phyloP scores from a whole-genome alignment of 495 filamentous ascomycete genomes.

The Aspergillus sclerotioniger region DNA sequence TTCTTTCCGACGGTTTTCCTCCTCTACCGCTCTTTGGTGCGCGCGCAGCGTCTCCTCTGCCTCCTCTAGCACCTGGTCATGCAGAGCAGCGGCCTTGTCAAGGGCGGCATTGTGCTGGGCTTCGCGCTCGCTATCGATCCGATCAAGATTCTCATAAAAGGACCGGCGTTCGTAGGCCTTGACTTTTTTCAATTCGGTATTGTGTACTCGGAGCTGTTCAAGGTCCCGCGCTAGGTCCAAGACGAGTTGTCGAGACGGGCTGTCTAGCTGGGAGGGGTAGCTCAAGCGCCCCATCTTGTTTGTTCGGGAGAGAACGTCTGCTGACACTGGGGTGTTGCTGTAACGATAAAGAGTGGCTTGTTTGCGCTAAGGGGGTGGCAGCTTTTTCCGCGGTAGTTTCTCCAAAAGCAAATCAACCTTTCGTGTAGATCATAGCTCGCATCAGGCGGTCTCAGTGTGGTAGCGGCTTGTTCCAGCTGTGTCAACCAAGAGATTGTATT shows the following conservation, averaged over 20 bases:
- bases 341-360: not conserved
- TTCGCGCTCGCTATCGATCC: constrained; percentile 40
- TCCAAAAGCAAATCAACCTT: not conserved
- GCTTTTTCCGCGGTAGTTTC: not conserved
- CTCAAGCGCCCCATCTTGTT: constrained; percentile 28
- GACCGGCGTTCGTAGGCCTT: constrained; percentile 44
- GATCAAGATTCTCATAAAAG: constrained; percentile 48
- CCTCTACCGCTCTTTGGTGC: constrained; percentile 37
- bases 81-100: constrained; percentile 57
- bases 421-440: not conserved
- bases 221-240: constrained; percentile 44
- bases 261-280: constrained; percentile 36
- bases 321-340: not conserved
- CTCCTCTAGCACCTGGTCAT: constrained; percentile 61
- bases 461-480: not conserved
- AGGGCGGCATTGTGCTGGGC: constrained; percentile 59
- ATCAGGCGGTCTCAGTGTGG: not conserved
- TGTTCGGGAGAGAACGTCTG: not conserved
- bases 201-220: constrained; percentile 37
- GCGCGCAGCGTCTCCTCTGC: constrained; percentile 47
- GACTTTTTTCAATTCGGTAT: constrained; percentile 40
- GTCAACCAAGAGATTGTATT: not conserved
- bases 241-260: constrained; percentile 50
- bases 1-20: constrained; percentile 32
- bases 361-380: not conserved